Evolutionary conservation across 805 yeast species (phyloP), one percentile per base, ranked within the genome.

Genomic region (Sugiyamaella lignohabitans): DNA sequence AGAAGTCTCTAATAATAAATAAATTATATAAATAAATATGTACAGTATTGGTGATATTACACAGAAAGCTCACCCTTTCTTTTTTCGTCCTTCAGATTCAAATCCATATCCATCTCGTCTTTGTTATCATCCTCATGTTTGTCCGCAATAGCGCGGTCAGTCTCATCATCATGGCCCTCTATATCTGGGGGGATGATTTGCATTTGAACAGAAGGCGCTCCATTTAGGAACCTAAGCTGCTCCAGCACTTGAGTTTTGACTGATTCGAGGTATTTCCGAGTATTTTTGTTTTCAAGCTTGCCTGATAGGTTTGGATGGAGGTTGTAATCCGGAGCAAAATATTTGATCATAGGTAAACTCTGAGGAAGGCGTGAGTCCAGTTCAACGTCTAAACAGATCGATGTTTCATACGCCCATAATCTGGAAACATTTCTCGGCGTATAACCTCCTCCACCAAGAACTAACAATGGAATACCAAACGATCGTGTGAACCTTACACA

Each of bases 361-460:
- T 76, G 76, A 0, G 96, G 96, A 29, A 89, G 68, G 56, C 79
- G 82, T n/a, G 82, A 67, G 21, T 87, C 85, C 57, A 91, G 69
- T 41, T 82, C 74, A 11, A 83, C 87, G 56, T 86, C 83, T 54
- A 93, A 82, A 61, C 91, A 74, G 22, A 93, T 73, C 30, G 96
- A 91, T 0, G 96, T 82, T 66, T 93, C 98, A 60, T 75, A 89
- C 1, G 96, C 79, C 98, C 98, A 91, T 10, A 95, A 77, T 56
- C 98, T 73, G 3, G 97, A 87, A 42, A 93, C 98, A 63, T 93
- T 93, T 64, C 97, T 77, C 76, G 95, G 94, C 2, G 98, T 93
- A 68, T 93, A 93, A 18, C 98, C 98, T 57, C 98, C 98, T 42
- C 98, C 98, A 36, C 98, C 98, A 18, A 93, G 74, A 24, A 93